Conservation (phyloP, 352 stramenopile genomes). For the Stramenopiles sp. region DNA sequence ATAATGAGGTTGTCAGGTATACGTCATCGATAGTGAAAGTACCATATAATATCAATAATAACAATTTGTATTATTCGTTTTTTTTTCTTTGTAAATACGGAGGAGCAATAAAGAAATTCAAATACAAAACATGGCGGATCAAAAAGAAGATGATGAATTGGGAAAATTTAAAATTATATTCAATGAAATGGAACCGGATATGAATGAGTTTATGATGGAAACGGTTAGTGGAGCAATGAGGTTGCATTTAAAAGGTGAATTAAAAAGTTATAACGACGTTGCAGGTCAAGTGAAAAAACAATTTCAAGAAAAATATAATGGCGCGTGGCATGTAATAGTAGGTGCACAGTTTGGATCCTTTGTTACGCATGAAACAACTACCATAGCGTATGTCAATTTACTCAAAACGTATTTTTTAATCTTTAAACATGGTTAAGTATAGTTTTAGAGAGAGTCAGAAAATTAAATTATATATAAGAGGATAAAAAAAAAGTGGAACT, state of each 20-base stretch:
- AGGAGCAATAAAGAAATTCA: too few relatives aligned
- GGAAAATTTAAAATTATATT: slow-evolving; percentile 42
- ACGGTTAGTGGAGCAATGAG: slow-evolving; percentile 51
- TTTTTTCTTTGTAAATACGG: too few relatives aligned
- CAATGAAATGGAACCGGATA: slow-evolving; percentile 37
- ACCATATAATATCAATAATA: too few relatives aligned
- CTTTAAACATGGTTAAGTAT: too few relatives aligned
- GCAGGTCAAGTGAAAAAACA: slow-evolving; percentile 51
- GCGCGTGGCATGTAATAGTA: slow-evolving; percentile 52
- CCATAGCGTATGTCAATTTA: too few relatives aligned
- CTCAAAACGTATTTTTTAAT: too few relatives aligned
- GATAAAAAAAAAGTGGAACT: too few relatives aligned
- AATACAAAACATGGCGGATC: slow-evolving; percentile 44
- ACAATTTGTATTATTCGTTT: too few relatives aligned
- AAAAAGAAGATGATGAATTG: slow-evolving; percentile 49
- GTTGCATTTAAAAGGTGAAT: slow-evolving; percentile 52
- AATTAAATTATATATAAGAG: too few relatives aligned
- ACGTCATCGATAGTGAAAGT: too few relatives aligned
- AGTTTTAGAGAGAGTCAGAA: too few relatives aligned
- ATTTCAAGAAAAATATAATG: slow-evolving; percentile 37
- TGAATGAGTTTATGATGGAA: slow-evolving; percentile 40
- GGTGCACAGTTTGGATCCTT: slow-evolving; percentile 58
- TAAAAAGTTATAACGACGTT: slow-evolving; percentile 50
- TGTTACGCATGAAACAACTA: slow-evolving; percentile 51
- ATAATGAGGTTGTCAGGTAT: too few relatives aligned